Evolutionary conservation across 805 yeast genomes (phyloP), one percentile per base, ranked within the genome.

Genomic region (Myxozyma vanderwaltii): DNA sequence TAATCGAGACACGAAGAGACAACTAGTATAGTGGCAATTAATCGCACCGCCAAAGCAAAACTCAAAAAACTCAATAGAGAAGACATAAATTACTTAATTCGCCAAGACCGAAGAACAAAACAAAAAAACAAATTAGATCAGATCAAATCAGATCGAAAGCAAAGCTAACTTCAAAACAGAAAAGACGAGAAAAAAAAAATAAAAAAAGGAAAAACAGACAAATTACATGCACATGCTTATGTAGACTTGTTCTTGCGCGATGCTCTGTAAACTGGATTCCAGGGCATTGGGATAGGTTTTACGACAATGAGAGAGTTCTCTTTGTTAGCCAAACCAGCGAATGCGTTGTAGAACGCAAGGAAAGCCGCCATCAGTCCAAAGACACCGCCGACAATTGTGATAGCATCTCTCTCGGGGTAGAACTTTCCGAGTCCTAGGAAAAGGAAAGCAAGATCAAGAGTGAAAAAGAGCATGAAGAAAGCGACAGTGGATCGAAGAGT

Each of bases 401-500:
- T 79, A 19, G 73, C 74, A 2, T 39, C 33, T 26, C 48, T 35
- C 29, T 47, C 51, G 12, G 68, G 65, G 1, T 80, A 66, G 55
- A 85, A 78, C 55, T 81, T 79, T 29, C 84, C 85, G 51, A 78
- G 75, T 0, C 82, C 75, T 51, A 86, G 74, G 43, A 86, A 71
- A 51, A 85, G 63, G 72, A 83, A 86, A 0, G 89, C 83, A 4
- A 84, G 51, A 26, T 74, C 76, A 52, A 86, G 75, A 59, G 77
- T 69, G 72, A 82, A 77, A 68, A 85, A 84, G 67, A 86, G 75
- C 2, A 76, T 61, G 67, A 83, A 82, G 75, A 86, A 83, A 51
- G 86, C 83, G 21, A 84, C 78, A 1, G 90, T 86, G 3, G 90
- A 83, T 66, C 85, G 80, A 68, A 83, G 68, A 2, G 89, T 86